Evolutionary conservation across 768 basidiomycete genomes (phyloP), one percentile per base, ranked within the genome.

Genomic region (Hygrocybe punicea): DNA sequence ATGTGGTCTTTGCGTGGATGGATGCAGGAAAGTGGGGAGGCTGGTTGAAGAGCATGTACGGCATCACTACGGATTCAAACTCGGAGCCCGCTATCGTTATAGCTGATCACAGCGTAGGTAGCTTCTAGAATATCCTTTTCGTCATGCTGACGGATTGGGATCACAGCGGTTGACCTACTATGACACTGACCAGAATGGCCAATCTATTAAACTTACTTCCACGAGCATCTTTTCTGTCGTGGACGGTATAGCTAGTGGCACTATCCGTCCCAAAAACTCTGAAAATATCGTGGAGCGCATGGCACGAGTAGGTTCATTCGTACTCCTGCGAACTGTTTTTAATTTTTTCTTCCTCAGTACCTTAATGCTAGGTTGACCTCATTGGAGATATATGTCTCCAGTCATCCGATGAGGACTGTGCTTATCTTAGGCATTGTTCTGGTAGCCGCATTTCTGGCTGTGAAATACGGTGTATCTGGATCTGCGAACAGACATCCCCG

Each of bases 1-100:
- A 84, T 42, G 86, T 96, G 0, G 82, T 94, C 49, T 97, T 94
- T 71, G 80, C 87, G 8, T 93, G 88, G 87, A 93, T 97, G 83
- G 92, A 99, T 65, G 82, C 77, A 2, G 84, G 83, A 23, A 81
- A 79, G 70, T 98, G 96, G 94, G 78, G 71, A 23, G 85, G 81
- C 51, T 98, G 94, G 94, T 75, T 96, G 73, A 93, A 91, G 78
- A 86, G 84, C 63, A 93, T 93, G 85, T 98, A 98, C 73, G 86
- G 87, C 25, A 75, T 93, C 62, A 75, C 64, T 52, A 59, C 60
- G 16, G 60, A 59, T 34, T 69, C 71, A 13, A 52, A 76, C 56
- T 76, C 76, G 36, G 76, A 76, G 58, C 71, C 78, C 1, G 68
- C 65, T 10, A 77, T 92, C 21, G 78, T 96, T n/a, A 81, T 97